A percentile compares a stretch with the other conserved stretches of the same genome.
These are phyloP conservation scores for Cardiospermum halicacabum DNA, from an alignment of 345 rosid genomes.

Conservation along the genomic window DNA sequence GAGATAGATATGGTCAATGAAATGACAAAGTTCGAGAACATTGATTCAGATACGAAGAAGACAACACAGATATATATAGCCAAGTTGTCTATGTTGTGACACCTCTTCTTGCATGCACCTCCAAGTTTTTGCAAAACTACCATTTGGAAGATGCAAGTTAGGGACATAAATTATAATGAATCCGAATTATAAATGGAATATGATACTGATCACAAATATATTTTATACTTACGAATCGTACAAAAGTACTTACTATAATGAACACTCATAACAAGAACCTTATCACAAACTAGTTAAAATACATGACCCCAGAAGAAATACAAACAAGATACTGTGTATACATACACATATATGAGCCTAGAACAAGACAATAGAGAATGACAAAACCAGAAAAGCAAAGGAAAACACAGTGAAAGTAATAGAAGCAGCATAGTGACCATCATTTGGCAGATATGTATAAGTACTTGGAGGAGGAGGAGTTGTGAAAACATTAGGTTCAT, in stretches of 20 bases:
- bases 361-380: conserved; percentile 14
- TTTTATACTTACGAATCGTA: background rate
- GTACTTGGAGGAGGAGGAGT: conserved; percentile 23
- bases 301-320: background rate
- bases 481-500: no score
- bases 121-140: no score
- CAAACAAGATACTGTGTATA: background rate
- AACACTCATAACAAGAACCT: background rate
- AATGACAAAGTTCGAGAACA: no score
- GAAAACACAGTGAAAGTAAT: conserved; percentile 9
- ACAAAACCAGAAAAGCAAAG: conserved; percentile 9
- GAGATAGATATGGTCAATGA: no score
- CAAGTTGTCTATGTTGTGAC: no score
- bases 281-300: background rate
- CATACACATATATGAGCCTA: conserved; percentile 8
- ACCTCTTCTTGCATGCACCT: no score
- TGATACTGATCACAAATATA: no score
- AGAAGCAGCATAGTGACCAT: conserved; percentile 6
- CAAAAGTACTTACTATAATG: background rate
- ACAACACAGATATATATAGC: no score
- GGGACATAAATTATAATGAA: no score
- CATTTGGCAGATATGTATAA: conserved; percentile 12
- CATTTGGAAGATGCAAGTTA: no score
- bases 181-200: no score
- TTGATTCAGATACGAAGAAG: no score